These are phyloP conservation scores for Metrosideros polymorpha DNA, from an alignment of 441 rosid species.

Conservation along the genomic window DNA sequence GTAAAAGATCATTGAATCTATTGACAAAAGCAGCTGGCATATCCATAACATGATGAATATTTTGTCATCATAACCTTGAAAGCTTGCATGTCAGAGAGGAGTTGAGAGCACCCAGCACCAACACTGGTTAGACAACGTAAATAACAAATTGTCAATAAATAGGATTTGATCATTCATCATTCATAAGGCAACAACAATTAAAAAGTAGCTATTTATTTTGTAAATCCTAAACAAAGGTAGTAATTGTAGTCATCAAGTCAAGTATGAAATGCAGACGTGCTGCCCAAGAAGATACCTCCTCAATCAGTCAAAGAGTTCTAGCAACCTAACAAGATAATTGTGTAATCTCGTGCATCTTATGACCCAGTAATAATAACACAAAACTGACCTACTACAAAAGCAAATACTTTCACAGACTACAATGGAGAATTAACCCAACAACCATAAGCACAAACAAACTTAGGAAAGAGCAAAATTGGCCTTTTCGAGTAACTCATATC, in stretches of 20 bases:
- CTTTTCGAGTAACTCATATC: background rate
- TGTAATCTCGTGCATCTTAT: background rate
- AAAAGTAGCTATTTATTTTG: background rate
- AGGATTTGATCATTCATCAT: background rate
- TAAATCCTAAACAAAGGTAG: background rate
- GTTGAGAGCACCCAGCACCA: constrained; percentile 99
- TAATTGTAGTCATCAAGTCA: background rate
- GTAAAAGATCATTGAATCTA: background rate
- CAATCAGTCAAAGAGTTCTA: background rate
- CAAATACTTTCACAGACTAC: background rate
- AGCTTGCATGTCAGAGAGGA: constrained; percentile 99
- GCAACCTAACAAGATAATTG: background rate
- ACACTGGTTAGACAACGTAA: constrained; percentile 47
- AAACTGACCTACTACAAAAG: background rate
- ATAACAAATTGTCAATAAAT: background rate
- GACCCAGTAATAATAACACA: background rate
- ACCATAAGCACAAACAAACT: background rate
- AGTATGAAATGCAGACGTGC: background rate
- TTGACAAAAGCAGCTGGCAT: background rate
- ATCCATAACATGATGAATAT: background rate
- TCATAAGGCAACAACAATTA: background rate
- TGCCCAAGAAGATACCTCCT: background rate
- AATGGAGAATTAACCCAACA: background rate
- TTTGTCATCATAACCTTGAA: constrained; percentile 55
- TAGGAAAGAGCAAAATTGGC: background rate